Evolutionary conservation across 2,329 filamentous ascomycete species (phyloP).

Genomic region (Fusarium citri): DNA sequence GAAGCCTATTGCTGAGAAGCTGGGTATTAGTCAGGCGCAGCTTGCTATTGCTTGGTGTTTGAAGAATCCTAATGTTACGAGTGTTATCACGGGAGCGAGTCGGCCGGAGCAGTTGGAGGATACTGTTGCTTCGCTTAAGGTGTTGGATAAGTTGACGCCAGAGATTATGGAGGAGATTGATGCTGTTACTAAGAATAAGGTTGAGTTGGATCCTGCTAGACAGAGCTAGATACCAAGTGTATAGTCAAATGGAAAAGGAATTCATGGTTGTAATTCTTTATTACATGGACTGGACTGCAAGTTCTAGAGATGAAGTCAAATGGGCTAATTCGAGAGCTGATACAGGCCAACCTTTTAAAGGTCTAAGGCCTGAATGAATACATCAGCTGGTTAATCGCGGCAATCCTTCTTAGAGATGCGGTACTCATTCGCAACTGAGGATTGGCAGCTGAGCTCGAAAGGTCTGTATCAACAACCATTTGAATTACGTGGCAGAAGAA

Average conservation of each 20-base stretch:
- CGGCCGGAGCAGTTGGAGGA: conserved; percentile 64
- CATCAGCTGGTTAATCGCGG: accelerated
- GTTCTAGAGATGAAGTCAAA: neutral
- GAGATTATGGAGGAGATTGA: conserved; percentile 65
- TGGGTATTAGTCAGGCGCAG: conserved; percentile 65
- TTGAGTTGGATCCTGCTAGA: conserved; percentile 43
- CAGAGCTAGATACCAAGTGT: conserved; percentile 25
- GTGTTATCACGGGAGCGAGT: conserved; percentile 65
- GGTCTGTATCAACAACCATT: neutral
- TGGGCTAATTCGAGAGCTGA: accelerated
- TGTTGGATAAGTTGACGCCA: conserved; percentile 61
- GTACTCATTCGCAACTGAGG: neutral
- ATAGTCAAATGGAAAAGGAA: neutral
- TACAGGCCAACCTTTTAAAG: neutral
- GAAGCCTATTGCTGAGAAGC: conserved; percentile 65
- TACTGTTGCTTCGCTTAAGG: conserved; percentile 60
- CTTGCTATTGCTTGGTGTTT: conserved; percentile 65
- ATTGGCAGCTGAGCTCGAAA: neutral
- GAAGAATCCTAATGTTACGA: conserved; percentile 65
- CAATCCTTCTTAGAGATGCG: neutral
- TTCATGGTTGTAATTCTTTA: neutral
- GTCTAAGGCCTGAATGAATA: accelerated
- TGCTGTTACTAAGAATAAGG: conserved; percentile 52
- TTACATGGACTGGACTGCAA: accelerated
- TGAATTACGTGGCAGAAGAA: neutral